A percentile compares a stretch with the other conserved stretches of the same genome.
These are phyloP conservation scores for Mycena amicta DNA, from an alignment of 768 basidiomycete species.

Conservation along the genomic window DNA sequence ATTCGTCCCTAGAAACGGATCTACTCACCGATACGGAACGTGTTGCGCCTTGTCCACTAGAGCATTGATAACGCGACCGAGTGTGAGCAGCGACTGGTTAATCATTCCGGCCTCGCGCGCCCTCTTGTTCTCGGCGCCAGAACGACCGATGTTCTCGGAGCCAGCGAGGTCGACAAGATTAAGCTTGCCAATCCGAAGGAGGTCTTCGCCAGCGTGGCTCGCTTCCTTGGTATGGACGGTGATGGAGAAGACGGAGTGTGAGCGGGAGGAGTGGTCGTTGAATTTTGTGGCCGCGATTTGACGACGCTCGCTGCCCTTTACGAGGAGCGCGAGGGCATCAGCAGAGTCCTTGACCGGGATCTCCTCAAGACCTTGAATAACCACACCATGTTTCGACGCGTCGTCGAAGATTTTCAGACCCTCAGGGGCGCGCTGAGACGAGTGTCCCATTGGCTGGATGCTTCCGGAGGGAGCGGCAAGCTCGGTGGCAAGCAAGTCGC, in stretches of 20 bases:
- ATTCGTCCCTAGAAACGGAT: constrained; percentile 5
- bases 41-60: constrained; percentile 91
- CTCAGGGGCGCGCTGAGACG: constrained; percentile 34
- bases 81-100: constrained; percentile 94
- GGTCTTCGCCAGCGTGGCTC: constrained; percentile 76
- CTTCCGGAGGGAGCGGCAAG: constrained; percentile 66
- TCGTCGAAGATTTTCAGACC: constrained; percentile 95
- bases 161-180: constrained; percentile 98
- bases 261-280: constrained; percentile 96
- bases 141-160: constrained; percentile 95
- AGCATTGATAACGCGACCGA: constrained; percentile 95
- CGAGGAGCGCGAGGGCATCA: constrained; percentile 81
- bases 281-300: constrained; percentile 97
- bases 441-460: constrained; percentile 75
- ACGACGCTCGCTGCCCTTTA: constrained; percentile 86
- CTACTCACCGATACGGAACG: constrained; percentile 82
- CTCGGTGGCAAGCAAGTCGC: constrained; percentile 88
- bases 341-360: constrained; percentile 77
- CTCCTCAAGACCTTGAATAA: constrained; percentile 96
- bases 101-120: constrained; percentile 99
- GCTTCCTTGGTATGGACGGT: constrained; percentile 91
- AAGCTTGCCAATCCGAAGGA: constrained; percentile 91
- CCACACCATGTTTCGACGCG: constrained; percentile 79
- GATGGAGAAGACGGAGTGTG: constrained; percentile 97
- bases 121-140: constrained; percentile 92